phyloP scores from a whole-genome alignment of 768 basidiomycete species.

The Cystobasidium ongulense region DNA sequence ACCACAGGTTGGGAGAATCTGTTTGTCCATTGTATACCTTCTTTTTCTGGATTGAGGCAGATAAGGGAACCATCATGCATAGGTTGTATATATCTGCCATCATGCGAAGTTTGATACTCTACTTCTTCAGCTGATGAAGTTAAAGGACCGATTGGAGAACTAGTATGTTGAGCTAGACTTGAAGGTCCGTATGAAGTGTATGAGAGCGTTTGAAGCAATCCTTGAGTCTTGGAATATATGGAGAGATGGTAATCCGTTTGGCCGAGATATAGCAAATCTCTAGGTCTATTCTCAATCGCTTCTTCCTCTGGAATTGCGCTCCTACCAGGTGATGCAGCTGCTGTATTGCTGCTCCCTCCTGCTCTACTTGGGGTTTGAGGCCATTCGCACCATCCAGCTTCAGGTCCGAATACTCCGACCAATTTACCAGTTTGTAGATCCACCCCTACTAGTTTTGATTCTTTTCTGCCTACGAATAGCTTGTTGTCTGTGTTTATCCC shows the following conservation, averaged over 20 bases:
- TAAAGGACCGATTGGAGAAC: not conserved
- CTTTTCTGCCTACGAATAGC: slow-evolving; percentile 82
- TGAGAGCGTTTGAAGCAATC: slow-evolving; percentile 63
- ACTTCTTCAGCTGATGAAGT: slow-evolving; percentile 9
- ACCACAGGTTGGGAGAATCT: slow-evolving; percentile 48
- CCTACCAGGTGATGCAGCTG: not conserved
- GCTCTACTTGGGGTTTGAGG: not conserved
- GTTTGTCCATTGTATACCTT: slow-evolving; percentile 39
- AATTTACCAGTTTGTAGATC: slow-evolving; percentile 65
- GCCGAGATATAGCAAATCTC: slow-evolving; percentile 56
- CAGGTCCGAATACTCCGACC: slow-evolving; percentile 45
- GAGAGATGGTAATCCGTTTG: slow-evolving; percentile 79
- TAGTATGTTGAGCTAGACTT: slow-evolving; percentile 27
- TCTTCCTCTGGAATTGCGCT: slow-evolving; percentile 20
- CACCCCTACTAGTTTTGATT: slow-evolving; percentile 58
- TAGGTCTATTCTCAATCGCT: slow-evolving; percentile 38
- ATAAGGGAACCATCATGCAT: slow-evolving; percentile 70
- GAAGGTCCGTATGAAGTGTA: slow-evolving; percentile 83
- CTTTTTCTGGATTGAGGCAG: slow-evolving; percentile 52
- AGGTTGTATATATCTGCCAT: slow-evolving; percentile 71
- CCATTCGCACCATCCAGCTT: slow-evolving; percentile 42
- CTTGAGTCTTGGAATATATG: slow-evolving; percentile 58
- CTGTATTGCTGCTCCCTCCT: not conserved
- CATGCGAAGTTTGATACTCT: slow-evolving; percentile 53
- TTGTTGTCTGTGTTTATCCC: slow-evolving; percentile 53